Evolutionary conservation across 192 early-diverging fungal genomes (phyloP).

Genomic region (Podila clonocystis): DNA sequence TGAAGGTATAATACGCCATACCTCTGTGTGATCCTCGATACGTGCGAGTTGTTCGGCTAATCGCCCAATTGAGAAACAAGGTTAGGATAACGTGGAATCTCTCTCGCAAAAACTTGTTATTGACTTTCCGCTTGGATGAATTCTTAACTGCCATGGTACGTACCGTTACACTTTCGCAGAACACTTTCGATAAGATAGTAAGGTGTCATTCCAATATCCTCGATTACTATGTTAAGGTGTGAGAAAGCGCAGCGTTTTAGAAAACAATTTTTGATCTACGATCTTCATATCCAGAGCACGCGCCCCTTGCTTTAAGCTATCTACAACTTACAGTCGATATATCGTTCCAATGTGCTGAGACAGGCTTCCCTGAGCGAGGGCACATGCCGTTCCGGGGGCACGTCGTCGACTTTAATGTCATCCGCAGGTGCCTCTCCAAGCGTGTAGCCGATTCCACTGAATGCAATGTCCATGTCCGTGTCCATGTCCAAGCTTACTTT

Average conservation of each 20-base stretch:
- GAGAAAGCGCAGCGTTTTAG: not conserved
- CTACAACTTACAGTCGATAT: slow-evolving; percentile 32
- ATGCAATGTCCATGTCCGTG: slow-evolving; percentile 19
- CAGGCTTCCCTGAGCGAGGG: slow-evolving; percentile 37
- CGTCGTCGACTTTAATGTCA: not conserved
- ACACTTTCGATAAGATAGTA: slow-evolving; percentile 49
- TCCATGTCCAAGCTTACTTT: not conserved
- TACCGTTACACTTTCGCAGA: slow-evolving; percentile 43
- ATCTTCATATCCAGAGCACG: no score
- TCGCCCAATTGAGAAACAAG: no score
- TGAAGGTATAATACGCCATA: not conserved
- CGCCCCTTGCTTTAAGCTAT: not conserved
- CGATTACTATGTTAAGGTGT: slow-evolving; percentile 14
- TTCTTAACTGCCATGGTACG: not conserved
- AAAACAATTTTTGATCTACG: not conserved
- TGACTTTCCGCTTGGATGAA: not conserved
- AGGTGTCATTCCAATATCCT: slow-evolving; percentile 46
- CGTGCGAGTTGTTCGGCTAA: slow-evolving; percentile 42
- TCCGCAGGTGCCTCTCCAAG: slow-evolving; percentile 17
- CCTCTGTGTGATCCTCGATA: slow-evolving; percentile 37
- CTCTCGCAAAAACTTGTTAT: not conserved
- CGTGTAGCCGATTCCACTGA: slow-evolving; percentile 30
- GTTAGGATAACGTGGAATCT: no score
- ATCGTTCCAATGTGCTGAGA: slow-evolving; percentile 34
- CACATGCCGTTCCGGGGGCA: not conserved